phyloP scores from a whole-genome alignment of 1,284 basidiomycete species.

The Cryptococcus maquisensis region DNA sequence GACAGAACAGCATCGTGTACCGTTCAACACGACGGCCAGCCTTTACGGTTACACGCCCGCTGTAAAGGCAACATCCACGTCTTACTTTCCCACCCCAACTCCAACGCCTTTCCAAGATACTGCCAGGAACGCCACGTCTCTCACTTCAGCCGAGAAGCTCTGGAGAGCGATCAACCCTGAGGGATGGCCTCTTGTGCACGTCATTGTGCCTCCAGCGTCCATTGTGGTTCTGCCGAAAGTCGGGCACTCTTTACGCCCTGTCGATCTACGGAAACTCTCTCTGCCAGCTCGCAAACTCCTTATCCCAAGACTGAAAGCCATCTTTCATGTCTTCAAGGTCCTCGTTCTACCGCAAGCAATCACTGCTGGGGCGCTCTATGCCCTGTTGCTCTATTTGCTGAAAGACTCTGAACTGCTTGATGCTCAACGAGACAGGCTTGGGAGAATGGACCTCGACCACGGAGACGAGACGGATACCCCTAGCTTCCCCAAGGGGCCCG shows the following conservation, averaged over 20 bases:
- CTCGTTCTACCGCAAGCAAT: slow-evolving; percentile 77
- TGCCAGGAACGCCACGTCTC: slow-evolving; percentile 12
- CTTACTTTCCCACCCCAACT: slow-evolving; percentile 3
- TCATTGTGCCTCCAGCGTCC: slow-evolving; percentile 73
- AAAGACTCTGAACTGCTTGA: slow-evolving; percentile 89
- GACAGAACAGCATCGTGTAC: slow-evolving; percentile 30
- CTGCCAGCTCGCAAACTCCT: slow-evolving; percentile 31
- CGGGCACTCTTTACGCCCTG: slow-evolving; percentile 38
- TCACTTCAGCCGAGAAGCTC: slow-evolving; percentile 49
- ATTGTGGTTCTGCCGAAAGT: slow-evolving; percentile 62
- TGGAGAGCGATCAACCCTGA: slow-evolving; percentile 79
- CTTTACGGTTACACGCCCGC: slow-evolving; percentile 42
- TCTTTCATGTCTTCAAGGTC: slow-evolving; percentile 73
- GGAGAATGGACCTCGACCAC: slow-evolving; percentile 23
- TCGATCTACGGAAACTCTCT: slow-evolving; percentile 36
- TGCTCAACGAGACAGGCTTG: slow-evolving; percentile 61
- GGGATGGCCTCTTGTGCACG: slow-evolving; percentile 65
- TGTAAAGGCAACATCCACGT: slow-evolving; percentile 8
- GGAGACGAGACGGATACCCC: slow-evolving; percentile 16
- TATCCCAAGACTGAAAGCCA: slow-evolving; percentile 48
- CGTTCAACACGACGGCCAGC: slow-evolving; percentile 24
- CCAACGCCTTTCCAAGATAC: slow-evolving; percentile 13
- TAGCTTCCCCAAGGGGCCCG: slow-evolving; percentile 40
- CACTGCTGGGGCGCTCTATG: slow-evolving; percentile 71
- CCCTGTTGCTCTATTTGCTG: slow-evolving; percentile 78